A percentile compares a stretch with the other conserved stretches of the same genome.
These are phyloP conservation scores for Grigorovia humatica DNA, from an alignment of 805 yeast species.

Conservation along the genomic window DNA sequence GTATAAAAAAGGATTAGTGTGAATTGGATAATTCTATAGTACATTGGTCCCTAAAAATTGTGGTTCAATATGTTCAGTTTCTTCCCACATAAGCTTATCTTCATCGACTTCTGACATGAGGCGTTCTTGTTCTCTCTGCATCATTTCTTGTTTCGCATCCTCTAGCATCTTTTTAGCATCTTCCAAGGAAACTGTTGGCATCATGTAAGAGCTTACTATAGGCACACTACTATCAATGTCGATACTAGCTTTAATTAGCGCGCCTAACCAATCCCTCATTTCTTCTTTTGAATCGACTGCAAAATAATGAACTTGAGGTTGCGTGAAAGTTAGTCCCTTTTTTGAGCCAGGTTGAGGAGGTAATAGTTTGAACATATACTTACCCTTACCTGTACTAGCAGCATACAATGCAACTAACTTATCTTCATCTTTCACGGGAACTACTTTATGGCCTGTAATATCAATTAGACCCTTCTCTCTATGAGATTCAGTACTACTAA, in stretches of 20 bases:
- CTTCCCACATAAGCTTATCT: constrained; percentile 25
- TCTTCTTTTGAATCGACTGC: constrained; percentile 88
- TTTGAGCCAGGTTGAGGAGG: constrained; percentile 97
- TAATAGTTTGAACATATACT: constrained; percentile 79
- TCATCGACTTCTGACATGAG: constrained; percentile 23
- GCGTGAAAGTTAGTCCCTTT: constrained; percentile 92
- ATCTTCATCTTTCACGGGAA: constrained; percentile 77
- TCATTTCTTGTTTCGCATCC: constrained; percentile 68
- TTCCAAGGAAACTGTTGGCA: constrained; percentile 82
- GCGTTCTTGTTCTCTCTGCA: constrained; percentile 38
- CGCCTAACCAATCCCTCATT: constrained; percentile 90
- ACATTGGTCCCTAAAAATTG: background rate
- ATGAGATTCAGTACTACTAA: constrained; percentile 61
- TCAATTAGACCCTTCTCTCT: constrained; percentile 89
- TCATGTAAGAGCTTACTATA: constrained; percentile 82
- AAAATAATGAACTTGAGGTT: constrained; percentile 90
- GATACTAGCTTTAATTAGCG: constrained; percentile 89
- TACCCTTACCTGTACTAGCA: constrained; percentile 83
- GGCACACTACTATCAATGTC: constrained; percentile 91
- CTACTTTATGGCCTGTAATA: constrained; percentile 85
- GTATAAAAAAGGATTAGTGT: background rate
- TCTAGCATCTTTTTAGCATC: constrained; percentile 80
- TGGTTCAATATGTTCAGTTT: constrained; percentile 1
- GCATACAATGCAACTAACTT: constrained; percentile 79
- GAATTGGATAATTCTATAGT: background rate